Percentiles rank a stretch among this genome's conserved stretches.
Conservation (phyloP, 2,329 filamentous ascomycete genomes). For the Plenodomus lindquistii region DNA sequence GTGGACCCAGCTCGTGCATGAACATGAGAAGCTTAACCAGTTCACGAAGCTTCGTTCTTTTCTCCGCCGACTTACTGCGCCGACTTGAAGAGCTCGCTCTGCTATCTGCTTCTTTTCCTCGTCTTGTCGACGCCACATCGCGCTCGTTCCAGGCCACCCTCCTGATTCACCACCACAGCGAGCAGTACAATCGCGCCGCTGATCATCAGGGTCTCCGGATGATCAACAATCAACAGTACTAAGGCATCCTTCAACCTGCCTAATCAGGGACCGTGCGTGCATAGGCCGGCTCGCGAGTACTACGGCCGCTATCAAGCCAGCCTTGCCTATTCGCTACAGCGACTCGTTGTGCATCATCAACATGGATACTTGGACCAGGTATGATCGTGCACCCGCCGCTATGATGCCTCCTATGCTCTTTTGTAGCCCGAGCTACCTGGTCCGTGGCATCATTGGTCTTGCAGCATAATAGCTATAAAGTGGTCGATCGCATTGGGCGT, state of each 20-base stretch:
- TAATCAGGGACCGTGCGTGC: constrained; percentile 9
- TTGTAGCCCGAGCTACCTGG: constrained; percentile 4
- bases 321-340: constrained; percentile 17
- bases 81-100: too few relatives aligned
- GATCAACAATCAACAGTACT: background rate
- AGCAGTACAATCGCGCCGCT: too few relatives aligned
- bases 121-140: background rate
- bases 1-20: too few relatives aligned
- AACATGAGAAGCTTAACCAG: background rate
- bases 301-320: constrained; percentile 11
- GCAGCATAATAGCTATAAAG: constrained; percentile 12
- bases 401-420: constrained; percentile 17
- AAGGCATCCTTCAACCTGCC: constrained; percentile 10
- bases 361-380: constrained; percentile 13
- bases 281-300: constrained; percentile 9
- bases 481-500: background rate
- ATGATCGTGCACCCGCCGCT: constrained; percentile 12
- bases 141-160: background rate
- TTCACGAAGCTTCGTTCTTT: background rate
- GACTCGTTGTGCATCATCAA: constrained; percentile 8
- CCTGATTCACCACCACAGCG: background rate
- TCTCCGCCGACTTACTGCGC: background rate
- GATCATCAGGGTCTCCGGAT: too few relatives aligned
- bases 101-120: background rate
- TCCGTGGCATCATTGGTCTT: constrained; percentile 7